A percentile compares a stretch with the other conserved stretches of the same genome.
phyloP scores from a whole-genome alignment of 2,329 filamentous ascomycete genomes.

The Byssochlamys sp. region DNA sequence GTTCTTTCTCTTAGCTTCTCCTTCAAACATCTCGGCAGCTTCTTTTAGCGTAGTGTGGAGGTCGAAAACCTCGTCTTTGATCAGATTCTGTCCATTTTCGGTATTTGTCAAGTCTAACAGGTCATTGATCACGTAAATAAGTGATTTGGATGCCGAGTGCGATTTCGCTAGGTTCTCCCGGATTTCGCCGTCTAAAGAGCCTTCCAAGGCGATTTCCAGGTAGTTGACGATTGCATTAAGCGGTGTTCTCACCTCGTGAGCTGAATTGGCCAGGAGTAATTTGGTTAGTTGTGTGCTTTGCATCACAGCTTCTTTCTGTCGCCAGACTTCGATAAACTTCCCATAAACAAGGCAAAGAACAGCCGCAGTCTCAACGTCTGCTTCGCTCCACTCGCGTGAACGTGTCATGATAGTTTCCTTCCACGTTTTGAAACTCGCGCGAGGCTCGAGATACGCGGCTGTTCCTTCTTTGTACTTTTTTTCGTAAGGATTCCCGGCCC shows the following conservation, averaged over 20 bases:
- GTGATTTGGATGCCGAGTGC: constrained; percentile 80
- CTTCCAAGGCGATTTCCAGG: constrained; percentile 80
- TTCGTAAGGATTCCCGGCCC: constrained; percentile 79
- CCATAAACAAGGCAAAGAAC: constrained; percentile 81
- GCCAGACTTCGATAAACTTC: constrained; percentile 85
- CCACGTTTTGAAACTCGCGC: constrained; percentile 71
- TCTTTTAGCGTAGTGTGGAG: constrained; percentile 62
- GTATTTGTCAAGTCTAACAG: constrained; percentile 79
- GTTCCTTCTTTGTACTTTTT: constrained; percentile 66
- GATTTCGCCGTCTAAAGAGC: constrained; percentile 67
- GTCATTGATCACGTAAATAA: constrained; percentile 92
- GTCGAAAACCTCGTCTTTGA: constrained; percentile 74
- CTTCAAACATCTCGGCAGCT: constrained; percentile 62
- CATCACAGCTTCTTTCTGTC: constrained; percentile 75
- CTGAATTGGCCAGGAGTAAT: constrained; percentile 73
- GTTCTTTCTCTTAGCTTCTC: constrained; percentile 66
- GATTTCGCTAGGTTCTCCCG: constrained; percentile 75
- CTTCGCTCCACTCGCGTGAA: constrained; percentile 78
- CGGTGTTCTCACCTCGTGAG: constrained; percentile 82
- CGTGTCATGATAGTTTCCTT: constrained; percentile 70
- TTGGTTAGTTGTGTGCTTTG: constrained; percentile 73
- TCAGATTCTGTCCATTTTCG: constrained; percentile 66
- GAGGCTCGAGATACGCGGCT: constrained; percentile 60
- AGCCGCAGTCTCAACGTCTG: constrained; percentile 79
- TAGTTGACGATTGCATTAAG: constrained; percentile 93